Conservation (phyloP, 2,329 filamentous ascomycete species). For the Aureobasidium sp. region DNA sequence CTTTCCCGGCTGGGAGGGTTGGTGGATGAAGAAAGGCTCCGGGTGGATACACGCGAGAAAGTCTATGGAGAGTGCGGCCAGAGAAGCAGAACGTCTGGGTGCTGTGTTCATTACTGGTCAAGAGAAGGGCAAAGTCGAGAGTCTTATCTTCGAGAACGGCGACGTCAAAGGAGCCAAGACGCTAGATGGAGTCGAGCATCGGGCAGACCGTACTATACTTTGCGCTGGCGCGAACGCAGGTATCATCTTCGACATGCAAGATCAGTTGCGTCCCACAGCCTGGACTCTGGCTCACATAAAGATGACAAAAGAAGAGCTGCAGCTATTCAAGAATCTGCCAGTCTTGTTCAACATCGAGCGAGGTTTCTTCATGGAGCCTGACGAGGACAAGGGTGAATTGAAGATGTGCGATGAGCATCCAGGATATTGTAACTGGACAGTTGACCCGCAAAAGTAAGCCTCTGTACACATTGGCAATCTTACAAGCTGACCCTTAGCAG, state of each 20-base stretch:
- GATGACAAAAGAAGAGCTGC: conserved; percentile 38
- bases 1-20: conserved; percentile 44
- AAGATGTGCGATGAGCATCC: conserved; percentile 50
- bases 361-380: conserved; percentile 44
- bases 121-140: conserved; percentile 30
- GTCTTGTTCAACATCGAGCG: conserved; percentile 42
- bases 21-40: conserved; percentile 35
- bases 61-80: conserved; percentile 37
- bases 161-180: conserved; percentile 38
- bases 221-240: conserved; percentile 43
- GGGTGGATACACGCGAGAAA: conserved; percentile 49
- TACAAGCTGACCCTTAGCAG: conserved; percentile 4
- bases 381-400: conserved; percentile 37
- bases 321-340: conserved; percentile 39
- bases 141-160: conserved; percentile 28
- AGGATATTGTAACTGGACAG: conserved; percentile 45
- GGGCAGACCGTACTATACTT: conserved; percentile 39
- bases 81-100: conserved; percentile 38
- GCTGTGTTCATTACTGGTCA: conserved; percentile 38
- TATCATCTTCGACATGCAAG: conserved; percentile 40
- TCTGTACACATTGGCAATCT: background rate
- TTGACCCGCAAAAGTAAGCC: background rate
- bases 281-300: conserved; percentile 46
- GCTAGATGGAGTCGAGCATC: conserved; percentile 33
- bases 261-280: conserved; percentile 44